phyloP scores from a whole-genome alignment of 1,284 basidiomycete genomes.

The Somion occarium region DNA sequence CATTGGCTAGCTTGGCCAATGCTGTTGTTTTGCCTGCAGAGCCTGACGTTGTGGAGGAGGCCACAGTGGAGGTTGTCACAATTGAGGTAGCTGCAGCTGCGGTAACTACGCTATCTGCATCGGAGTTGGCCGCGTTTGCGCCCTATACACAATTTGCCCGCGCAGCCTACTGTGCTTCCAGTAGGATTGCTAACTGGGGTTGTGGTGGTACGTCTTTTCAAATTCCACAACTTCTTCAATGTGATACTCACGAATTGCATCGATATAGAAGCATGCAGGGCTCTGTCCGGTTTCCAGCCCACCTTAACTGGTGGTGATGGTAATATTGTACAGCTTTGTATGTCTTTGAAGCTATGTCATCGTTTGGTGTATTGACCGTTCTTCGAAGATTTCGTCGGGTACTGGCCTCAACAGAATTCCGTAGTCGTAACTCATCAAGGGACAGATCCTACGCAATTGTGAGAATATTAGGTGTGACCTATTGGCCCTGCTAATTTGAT shows the following conservation, averaged over 20 bases:
- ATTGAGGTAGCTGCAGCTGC: slow-evolving; percentile 4
- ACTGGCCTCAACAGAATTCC: slow-evolving; percentile 39
- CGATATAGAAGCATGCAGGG: slow-evolving; percentile 34
- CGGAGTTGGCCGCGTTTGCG: slow-evolving; percentile 32
- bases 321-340: slow-evolving; percentile 39
- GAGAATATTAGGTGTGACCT: slow-evolving; percentile 7
- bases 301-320: slow-evolving; percentile 45
- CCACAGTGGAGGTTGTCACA: background rate
- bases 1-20: background rate
- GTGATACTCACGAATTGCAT: background rate
- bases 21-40: slow-evolving; percentile 10
- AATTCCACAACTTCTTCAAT: background rate
- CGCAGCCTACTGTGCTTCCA: slow-evolving; percentile 44
- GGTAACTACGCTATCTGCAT: slow-evolving; percentile 29
- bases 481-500: background rate
- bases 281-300: slow-evolving; percentile 38
- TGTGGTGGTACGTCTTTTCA: slow-evolving; percentile 36
- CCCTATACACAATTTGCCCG: slow-evolving; percentile 48
- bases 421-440: slow-evolving; percentile 49
- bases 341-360: slow-evolving; percentile 13
- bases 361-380: slow-evolving; percentile 5
- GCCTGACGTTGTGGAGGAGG: slow-evolving; percentile 4
- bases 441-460: slow-evolving; percentile 45
- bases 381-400: slow-evolving; percentile 40
- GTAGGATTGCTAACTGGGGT: slow-evolving; percentile 35